A percentile compares a stretch with the other conserved stretches of the same genome.
phyloP scores from a whole-genome alignment of 2,329 filamentous ascomycete genomes.

The Epichloe sibirici region DNA sequence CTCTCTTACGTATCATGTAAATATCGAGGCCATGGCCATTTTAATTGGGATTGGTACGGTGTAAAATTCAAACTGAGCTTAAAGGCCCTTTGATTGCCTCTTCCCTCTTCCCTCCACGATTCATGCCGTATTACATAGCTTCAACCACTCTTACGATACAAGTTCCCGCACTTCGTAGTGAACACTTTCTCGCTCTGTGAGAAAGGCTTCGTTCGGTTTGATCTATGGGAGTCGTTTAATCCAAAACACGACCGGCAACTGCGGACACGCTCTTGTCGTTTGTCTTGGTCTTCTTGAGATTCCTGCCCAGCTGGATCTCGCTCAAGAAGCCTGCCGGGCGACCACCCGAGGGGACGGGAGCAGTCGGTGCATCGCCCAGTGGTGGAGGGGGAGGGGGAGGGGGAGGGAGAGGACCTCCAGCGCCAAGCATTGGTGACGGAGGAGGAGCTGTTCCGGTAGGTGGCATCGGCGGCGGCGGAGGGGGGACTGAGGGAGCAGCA shows the following conservation, averaged over 20 bases:
- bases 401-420: slow-evolving; percentile 28
- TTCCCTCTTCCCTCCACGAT: too few relatives aligned
- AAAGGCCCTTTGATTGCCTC: too few relatives aligned
- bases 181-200: too few relatives aligned
- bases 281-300: slow-evolving; percentile 77
- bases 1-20: too few relatives aligned
- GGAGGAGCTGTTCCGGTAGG: slow-evolving; percentile 25
- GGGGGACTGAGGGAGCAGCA: slow-evolving; percentile 15
- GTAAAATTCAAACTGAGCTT: too few relatives aligned
- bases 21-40: too few relatives aligned
- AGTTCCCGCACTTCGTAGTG: too few relatives aligned
- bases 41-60: too few relatives aligned
- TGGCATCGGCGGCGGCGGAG: slow-evolving; percentile 23
- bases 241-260: slow-evolving; percentile 64
- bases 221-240: slow-evolving; percentile 19
- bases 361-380: slow-evolving; percentile 28
- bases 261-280: slow-evolving; percentile 69
- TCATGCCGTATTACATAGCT: too few relatives aligned
- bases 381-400: slow-evolving; percentile 29
- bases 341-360: slow-evolving; percentile 34
- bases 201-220: too few relatives aligned
- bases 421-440: slow-evolving; percentile 34
- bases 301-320: slow-evolving; percentile 69
- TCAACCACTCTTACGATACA: too few relatives aligned
- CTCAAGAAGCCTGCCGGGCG: slow-evolving; percentile 57